Base-by-base conservation (phyloP, 106 monocot genomes). In the Dioscorea zingiberensis region DNA sequence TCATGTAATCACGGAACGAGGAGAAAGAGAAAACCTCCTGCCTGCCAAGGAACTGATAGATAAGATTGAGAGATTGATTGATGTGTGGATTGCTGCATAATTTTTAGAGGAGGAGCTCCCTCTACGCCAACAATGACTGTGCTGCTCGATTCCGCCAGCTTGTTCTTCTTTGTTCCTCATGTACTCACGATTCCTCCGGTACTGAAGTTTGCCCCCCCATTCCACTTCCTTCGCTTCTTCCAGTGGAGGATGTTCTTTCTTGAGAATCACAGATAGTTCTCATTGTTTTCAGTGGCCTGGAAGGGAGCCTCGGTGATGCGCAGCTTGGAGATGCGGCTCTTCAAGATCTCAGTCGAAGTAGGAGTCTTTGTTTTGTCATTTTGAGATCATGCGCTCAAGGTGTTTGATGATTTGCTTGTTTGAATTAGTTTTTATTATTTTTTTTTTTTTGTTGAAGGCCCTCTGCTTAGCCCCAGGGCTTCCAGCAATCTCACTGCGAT, bases 401-500 rank as follows among this genome's bases (percentile, higher is more conserved):
- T 32, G 27, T 32, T 47, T 13, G 24, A 22, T 21, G 70, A 16
- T 70, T 22, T 22, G 59, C 9, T n/a, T n/a, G n/a, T n/a, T n/a
- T n/a, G 13, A 48, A 13, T 55, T 25, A 27, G 38, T 27, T 25
- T 27, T 48, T 7, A n/a, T 46, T 48, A 25, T 19, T 78, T 56
- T 25, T 68, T 68, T 25, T 68, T 64, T 29, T 30, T 23, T 11
- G 44, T 55, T 45, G 57, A 67, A 93, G 88, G 83, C 48, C 83
- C 88, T 18, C 77, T 87, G 21, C 72, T 83, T 13, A 88, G 83
- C 60, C 81, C 88, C 22, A 93, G 81, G 56, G 78, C 78, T 7
- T 83, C 85, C 4, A 86, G 86, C 76, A 91, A 81, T 71, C 68
- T 87, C 66, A 82, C 81, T 47, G 81, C 79, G 11, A 74, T 59